These are phyloP conservation scores for Penicillium psychrosexuale DNA, from an alignment of 2,329 filamentous ascomycete species.

Conservation along the genomic window DNA sequence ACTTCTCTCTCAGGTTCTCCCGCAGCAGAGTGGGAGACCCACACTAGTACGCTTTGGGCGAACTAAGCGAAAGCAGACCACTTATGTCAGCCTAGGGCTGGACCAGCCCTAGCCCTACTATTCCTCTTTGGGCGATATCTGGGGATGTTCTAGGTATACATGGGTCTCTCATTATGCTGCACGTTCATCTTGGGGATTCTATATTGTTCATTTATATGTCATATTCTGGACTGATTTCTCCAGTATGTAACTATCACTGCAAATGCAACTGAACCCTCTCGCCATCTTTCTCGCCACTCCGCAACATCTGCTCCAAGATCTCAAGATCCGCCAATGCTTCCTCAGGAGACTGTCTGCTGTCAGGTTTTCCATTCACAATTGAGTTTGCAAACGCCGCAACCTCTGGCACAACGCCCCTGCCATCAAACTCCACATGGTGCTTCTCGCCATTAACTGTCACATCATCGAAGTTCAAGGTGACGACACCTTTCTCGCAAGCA, in stretches of 20 bases:
- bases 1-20: constrained; percentile 38
- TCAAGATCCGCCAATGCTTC: constrained; percentile 55
- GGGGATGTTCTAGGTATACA: constrained; percentile 2
- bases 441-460: constrained; percentile 37
- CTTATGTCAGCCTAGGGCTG: constrained; percentile 27
- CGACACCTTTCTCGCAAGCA: constrained; percentile 51
- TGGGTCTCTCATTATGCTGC: background rate
- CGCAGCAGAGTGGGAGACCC: constrained; percentile 33
- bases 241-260: constrained; percentile 15
- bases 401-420: constrained; percentile 52
- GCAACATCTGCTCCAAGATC: constrained; percentile 40
- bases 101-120: constrained; percentile 19
- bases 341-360: constrained; percentile 48
- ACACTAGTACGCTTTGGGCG: constrained; percentile 33
- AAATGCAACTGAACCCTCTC: constrained; percentile 24
- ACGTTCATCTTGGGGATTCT: background rate
- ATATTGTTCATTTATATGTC: background rate
- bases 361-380: constrained; percentile 41
- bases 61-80: constrained; percentile 24
- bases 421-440: constrained; percentile 48
- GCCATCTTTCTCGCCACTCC: constrained; percentile 32
- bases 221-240: background rate
- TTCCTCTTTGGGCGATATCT: constrained; percentile 13
- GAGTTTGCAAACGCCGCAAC: constrained; percentile 52
- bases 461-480: constrained; percentile 42